Evolutionary conservation across 1,139 yeast genomes (phyloP).

Genomic region (Candida pseudoviswanathii): DNA sequence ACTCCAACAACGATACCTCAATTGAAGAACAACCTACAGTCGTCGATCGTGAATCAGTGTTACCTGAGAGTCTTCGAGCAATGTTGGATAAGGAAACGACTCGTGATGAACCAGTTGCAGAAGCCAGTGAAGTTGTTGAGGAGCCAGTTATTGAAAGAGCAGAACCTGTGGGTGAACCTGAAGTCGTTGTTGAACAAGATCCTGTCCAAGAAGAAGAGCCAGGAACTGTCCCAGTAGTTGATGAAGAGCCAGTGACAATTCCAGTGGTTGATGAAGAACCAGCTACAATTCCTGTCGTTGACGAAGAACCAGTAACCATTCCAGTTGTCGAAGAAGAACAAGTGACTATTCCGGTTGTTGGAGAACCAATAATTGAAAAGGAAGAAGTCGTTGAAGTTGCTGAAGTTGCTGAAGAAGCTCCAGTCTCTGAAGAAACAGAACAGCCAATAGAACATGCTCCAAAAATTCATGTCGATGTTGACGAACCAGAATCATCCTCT

Average conservation of each 20-base stretch:
- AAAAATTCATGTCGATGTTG: background rate
- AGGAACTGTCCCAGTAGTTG: constrained; percentile 6
- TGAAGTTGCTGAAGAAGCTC: background rate
- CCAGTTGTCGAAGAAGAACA: constrained; percentile 5
- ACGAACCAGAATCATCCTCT: background rate
- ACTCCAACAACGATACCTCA: background rate
- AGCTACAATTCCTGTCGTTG: constrained; percentile 7
- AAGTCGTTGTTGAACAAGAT: background rate
- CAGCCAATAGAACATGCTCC: background rate
- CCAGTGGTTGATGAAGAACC: constrained; percentile 12
- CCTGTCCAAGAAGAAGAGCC: constrained; percentile 7
- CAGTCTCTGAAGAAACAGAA: background rate
- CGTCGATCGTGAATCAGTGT: background rate
- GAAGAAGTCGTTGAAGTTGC: background rate
- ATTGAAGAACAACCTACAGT: constrained; percentile 1
- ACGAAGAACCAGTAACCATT: background rate
- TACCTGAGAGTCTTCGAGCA: constrained; percentile 4
- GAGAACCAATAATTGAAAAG: background rate
- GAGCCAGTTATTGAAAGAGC: constrained; percentile 9
- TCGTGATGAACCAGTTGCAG: constrained; percentile 3
- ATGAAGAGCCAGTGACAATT: constrained; percentile 8
- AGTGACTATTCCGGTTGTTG: too few species aligned
- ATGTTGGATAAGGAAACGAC: constrained; percentile 1
- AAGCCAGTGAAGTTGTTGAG: constrained; percentile 6
- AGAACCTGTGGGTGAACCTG: constrained; percentile 12